Evolutionary conservation across 306 rosid species (phyloP), one percentile per base, ranked within the genome.

Genomic region (Mimosa pudica): DNA sequence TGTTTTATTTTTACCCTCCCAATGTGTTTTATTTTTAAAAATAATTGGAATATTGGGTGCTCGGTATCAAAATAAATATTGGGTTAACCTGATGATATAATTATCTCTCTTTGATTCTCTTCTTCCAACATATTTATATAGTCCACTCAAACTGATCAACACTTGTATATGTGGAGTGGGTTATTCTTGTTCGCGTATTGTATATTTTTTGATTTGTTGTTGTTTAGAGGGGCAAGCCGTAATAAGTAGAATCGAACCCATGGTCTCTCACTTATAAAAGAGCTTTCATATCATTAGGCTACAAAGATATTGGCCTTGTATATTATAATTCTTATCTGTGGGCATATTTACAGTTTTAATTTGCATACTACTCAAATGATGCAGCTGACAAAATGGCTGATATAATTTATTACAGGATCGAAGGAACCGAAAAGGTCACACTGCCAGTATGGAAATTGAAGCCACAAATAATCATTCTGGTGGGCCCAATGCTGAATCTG

Each of bases 401-500:
- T 55, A 62, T 32, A 32, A 36, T 41, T 75, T 8, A 45, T 71
- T 83, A 76, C 88, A 94, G 98, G 97, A 94, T 89, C 92, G 95
- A 82, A 89, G 97, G 86, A 88, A 85, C 80, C 82, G 94, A 62
- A 92, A 80, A 84, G 89, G 91, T 85, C 90, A 89, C 18, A 80
- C 92, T 9, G 75, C 77, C 2, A 91, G 94, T 87, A 86, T 90
- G 89, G 98, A 91, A 51, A 89, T 89, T 5, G 98, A 94, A 73
- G 86, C 92, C n/a, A 35, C 81, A 78, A 90, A 89, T 86, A 97
- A 94, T 71, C 70, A 67, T 75, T 65, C 92, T 54, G 83, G 76
- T 81, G 80, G 89, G 75, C 79, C 90, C 45, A 85, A 83, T 52
- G 70, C 83, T 5, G 86, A 85, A 75, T 71, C 87, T 18, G 89